A percentile compares a stretch with the other conserved stretches of the same genome.
Evolutionary conservation across 176 grass and related monocot genomes (phyloP).

Genomic region (Avena sativa): DNA sequence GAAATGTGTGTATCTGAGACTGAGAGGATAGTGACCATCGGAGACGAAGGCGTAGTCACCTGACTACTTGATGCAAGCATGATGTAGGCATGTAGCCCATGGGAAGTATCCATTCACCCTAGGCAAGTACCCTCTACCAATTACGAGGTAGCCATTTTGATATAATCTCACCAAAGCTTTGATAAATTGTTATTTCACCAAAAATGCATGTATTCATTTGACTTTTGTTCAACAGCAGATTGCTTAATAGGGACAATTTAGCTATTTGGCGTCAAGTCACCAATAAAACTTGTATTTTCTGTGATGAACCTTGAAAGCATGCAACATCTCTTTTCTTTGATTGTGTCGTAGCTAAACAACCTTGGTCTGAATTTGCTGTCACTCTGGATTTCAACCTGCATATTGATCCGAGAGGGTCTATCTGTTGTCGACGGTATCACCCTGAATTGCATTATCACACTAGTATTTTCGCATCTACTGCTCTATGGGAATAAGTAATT

Average conservation of each 20-base stretch:
- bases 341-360: neutral
- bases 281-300: neutral
- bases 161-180: neutral
- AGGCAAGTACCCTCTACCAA: neutral
- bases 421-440: neutral
- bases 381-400: neutral
- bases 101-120: neutral
- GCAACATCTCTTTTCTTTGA: neutral
- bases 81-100: neutral
- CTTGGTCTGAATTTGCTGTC: neutral
- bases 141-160: neutral
- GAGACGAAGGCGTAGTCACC: neutral
- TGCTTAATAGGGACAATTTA: neutral
- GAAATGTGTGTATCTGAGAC: neutral
- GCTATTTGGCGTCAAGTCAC: neutral
- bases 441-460: neutral
- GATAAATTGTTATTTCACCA: neutral
- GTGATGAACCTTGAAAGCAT: neutral
- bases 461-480: neutral
- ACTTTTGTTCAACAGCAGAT: neutral
- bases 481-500: neutral
- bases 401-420: neutral
- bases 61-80: neutral
- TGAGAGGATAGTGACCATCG: neutral
- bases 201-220: neutral